These are phyloP conservation scores for Elsinoe batatas DNA, from an alignment of 2,329 filamentous ascomycete species.

Conservation along the genomic window DNA sequence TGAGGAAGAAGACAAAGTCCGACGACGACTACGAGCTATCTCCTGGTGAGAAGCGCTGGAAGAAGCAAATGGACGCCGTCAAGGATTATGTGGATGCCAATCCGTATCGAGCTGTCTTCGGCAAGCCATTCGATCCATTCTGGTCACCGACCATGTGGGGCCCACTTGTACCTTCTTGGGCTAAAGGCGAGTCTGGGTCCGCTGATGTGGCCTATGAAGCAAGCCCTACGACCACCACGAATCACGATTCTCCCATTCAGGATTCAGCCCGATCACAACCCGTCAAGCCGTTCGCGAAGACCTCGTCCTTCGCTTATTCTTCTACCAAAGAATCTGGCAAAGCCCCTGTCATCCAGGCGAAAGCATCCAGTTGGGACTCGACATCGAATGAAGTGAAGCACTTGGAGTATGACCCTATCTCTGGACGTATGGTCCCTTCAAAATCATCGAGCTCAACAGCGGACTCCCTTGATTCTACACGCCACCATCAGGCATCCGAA, in stretches of 20 bases:
- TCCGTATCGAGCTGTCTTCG: slow-evolving; percentile 36
- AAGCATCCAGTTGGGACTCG: slow-evolving; percentile 25
- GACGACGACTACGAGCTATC: slow-evolving; percentile 22
- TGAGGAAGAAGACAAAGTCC: slow-evolving; percentile 14
- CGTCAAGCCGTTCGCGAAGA: neutral
- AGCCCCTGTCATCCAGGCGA: slow-evolving; percentile 13
- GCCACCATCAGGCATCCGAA: neutral
- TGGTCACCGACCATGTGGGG: slow-evolving; percentile 20
- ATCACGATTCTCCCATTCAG: too few species aligned
- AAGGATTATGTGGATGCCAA: slow-evolving; percentile 30
- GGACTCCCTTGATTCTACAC: neutral
- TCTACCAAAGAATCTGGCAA: slow-evolving; percentile 13
- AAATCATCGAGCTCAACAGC: neutral
- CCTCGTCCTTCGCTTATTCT: slow-evolving; percentile 12
- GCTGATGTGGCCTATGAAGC: neutral
- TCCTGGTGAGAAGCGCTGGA: slow-evolving; percentile 24
- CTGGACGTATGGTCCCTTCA: slow-evolving; percentile 27
- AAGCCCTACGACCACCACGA: neutral
- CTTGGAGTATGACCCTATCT: slow-evolving; percentile 30
- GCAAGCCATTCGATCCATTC: slow-evolving; percentile 29
- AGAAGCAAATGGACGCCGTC: slow-evolving; percentile 26
- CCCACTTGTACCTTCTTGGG: slow-evolving; percentile 22
- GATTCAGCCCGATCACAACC: too few species aligned
- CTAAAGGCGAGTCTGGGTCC: neutral
- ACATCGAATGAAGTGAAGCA: slow-evolving; percentile 21